Evolutionary conservation across 2,329 filamentous ascomycete genomes (phyloP), one percentile per base, ranked within the genome.

Genomic region (Neonectria hederae): DNA sequence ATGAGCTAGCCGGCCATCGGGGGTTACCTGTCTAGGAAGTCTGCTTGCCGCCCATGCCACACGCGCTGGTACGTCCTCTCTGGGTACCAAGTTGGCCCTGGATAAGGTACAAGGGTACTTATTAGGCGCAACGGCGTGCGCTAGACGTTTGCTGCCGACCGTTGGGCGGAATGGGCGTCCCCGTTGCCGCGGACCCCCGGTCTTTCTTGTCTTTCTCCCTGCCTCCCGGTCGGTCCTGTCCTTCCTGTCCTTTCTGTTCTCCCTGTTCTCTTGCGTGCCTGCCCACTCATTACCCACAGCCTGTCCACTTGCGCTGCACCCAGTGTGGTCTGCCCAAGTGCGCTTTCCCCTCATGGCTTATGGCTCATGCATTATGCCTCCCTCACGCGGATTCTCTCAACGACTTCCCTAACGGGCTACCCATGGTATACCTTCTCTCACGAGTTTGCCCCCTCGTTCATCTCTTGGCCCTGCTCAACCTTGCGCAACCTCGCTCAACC

Each of bases 361-460:
- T 30, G 24, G 19, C 22, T 53, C 43, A 22, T 30, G 13, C 28
- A 17, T 28, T 9, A 28, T 28, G 17, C 14, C 59, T 62, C 26
- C 14, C 59, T 62, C 26, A 28, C 32, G 30, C 45, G 38, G 59
- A 62, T 57, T 62, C 19, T 22, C 53, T 53, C 59, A 17, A 42
- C 28, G 40, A 42, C 55, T 54, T 48, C 46, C 46, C 21, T 21
- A 62, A 62, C 24, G 24, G 24, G 40, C 13, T 28, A 42, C 32
- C 43, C 42, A 49, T 61, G 59, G 22, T 24, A 42, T 42, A 52
- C 38, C 21, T 35, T 49, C 59, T 58, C 59, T 52, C 38, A 21
- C 54, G 54, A 62, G 28, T 62, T 57, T 48, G 30, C 17, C 53
- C 60, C 54, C 54, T 54, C 54, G 49, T 54, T 58, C 60, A 63